A percentile compares a stretch with the other conserved stretches of the same genome.
phyloP scores from a whole-genome alignment of 345 rosid species.

The Salix brachista region DNA sequence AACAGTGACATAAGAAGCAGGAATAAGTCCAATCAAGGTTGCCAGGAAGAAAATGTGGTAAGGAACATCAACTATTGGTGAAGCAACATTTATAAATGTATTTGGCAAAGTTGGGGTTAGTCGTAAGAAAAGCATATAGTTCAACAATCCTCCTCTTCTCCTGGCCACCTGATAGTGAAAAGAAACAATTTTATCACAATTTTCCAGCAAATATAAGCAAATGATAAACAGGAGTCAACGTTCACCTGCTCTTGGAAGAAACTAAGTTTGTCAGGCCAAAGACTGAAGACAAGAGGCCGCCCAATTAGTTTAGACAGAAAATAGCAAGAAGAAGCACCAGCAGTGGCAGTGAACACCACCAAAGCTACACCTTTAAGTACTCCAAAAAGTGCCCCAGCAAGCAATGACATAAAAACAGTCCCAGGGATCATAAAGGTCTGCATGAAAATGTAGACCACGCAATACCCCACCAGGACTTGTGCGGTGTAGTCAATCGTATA shows the following conservation, averaged over 20 bases:
- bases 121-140: conserved; percentile 87
- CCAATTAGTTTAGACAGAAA: conserved; percentile 84
- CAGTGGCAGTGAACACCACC: conserved; percentile 80
- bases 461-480: conserved; percentile 82
- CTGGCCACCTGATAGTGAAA: conserved; percentile 59
- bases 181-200: conserved; percentile 6
- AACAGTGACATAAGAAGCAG: conserved; percentile 90
- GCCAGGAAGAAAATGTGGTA: conserved; percentile 81
- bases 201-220: background rate
- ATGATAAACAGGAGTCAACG: background rate
- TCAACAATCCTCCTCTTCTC: conserved; percentile 62
- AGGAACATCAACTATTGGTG: conserved; percentile 87
- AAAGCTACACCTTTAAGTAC: conserved; percentile 78
- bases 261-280: conserved; percentile 86
- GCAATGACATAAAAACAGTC: conserved; percentile 88
- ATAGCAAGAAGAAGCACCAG: conserved; percentile 94
- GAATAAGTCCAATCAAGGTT: conserved; percentile 77
- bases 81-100: conserved; percentile 87
- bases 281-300: conserved; percentile 65
- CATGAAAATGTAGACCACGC: conserved; percentile 77
- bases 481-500: conserved; percentile 85
- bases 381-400: conserved; percentile 93
- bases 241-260: conserved; percentile 92
- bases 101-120: conserved; percentile 90
- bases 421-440: conserved; percentile 97